phyloP scores from a whole-genome alignment of 495 filamentous ascomycete species.

The Articulospora tetracladia region DNA sequence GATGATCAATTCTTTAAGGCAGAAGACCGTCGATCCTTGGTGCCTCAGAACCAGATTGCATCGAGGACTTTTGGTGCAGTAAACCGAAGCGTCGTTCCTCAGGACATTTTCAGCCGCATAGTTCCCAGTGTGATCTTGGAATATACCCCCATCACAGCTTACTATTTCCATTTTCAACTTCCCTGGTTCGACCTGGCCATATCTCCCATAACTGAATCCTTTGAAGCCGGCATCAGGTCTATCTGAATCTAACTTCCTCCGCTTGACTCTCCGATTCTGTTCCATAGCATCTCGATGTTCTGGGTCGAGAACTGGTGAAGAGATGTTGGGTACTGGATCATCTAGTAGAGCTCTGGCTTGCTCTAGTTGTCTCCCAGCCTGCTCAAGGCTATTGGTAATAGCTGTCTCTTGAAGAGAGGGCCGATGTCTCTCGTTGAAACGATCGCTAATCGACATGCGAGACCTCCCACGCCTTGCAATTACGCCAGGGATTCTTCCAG shows the following conservation, averaged over 20 bases:
- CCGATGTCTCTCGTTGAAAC: slow-evolving; percentile 29
- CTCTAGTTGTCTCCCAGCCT: slow-evolving; percentile 31
- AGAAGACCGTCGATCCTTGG: slow-evolving; percentile 72
- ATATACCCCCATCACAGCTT: slow-evolving; percentile 85
- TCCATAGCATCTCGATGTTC: slow-evolving; percentile 28
- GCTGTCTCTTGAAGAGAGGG: slow-evolving; percentile 13
- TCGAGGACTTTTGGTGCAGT: slow-evolving; percentile 78
- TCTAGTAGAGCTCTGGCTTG: slow-evolving; percentile 43
- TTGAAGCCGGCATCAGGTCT: slow-evolving; percentile 41
- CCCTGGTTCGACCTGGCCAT: slow-evolving; percentile 79
- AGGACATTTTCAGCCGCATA: slow-evolving; percentile 80
- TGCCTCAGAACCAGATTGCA: slow-evolving; percentile 85
- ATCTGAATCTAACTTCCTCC: slow-evolving; percentile 71
- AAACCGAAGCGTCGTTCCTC: slow-evolving; percentile 75
- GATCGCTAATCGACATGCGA: slow-evolving; percentile 32
- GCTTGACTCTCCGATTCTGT: slow-evolving; percentile 53
- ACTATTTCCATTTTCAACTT: slow-evolving; percentile 78
- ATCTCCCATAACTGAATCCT: slow-evolving; percentile 72
- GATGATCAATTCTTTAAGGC: slow-evolving; percentile 78
- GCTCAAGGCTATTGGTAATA: slow-evolving; percentile 6
- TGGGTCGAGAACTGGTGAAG: slow-evolving; percentile 36
- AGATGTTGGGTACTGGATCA: slow-evolving; percentile 35
- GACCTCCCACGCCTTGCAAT: slow-evolving; percentile 15
- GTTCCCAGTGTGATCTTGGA: slow-evolving; percentile 39
- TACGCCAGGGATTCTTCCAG: slow-evolving; percentile 9